A percentile compares a stretch with the other conserved stretches of the same genome.
phyloP scores from a whole-genome alignment of 495 filamentous ascomycete species.

The Acidiella bohemica region DNA sequence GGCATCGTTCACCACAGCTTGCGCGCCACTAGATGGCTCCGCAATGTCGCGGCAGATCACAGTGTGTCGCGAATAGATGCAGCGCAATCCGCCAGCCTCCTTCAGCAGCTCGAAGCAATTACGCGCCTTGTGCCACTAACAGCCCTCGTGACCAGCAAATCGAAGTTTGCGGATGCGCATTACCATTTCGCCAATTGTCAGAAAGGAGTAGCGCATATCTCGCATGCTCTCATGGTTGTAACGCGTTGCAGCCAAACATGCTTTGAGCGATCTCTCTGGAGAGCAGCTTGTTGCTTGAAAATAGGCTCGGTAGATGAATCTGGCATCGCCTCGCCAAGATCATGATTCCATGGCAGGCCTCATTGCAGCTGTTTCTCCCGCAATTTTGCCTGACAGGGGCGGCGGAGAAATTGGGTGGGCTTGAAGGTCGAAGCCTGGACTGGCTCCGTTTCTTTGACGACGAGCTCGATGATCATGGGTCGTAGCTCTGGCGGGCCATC shows the following conservation, averaged over 20 bases:
- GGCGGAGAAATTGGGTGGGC: not conserved
- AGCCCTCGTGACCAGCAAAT: not conserved
- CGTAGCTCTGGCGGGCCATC: conserved; percentile 10
- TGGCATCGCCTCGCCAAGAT: not conserved
- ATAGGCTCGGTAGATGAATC: not conserved
- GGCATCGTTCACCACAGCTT: too few species aligned
- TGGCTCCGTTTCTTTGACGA: not conserved
- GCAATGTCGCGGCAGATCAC: too few species aligned
- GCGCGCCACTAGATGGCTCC: too few species aligned
- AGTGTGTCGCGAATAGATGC: not conserved
- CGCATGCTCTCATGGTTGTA: too few species aligned
- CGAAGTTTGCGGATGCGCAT: not conserved
- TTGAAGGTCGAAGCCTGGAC: not conserved
- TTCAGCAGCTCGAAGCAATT: not conserved
- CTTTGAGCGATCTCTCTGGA: not conserved
- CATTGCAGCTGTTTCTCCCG: not conserved
- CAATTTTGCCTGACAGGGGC: not conserved
- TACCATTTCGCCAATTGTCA: not conserved
- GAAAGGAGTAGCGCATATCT: too few species aligned
- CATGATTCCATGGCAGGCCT: not conserved
- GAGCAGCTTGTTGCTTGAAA: conserved; percentile 2
- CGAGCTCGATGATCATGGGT: not conserved
- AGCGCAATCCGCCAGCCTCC: not conserved
- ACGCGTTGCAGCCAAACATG: too few species aligned
- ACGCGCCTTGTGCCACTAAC: not conserved